phyloP scores from a whole-genome alignment of 1,284 basidiomycete genomes.

The Leccinum pachyderme region DNA sequence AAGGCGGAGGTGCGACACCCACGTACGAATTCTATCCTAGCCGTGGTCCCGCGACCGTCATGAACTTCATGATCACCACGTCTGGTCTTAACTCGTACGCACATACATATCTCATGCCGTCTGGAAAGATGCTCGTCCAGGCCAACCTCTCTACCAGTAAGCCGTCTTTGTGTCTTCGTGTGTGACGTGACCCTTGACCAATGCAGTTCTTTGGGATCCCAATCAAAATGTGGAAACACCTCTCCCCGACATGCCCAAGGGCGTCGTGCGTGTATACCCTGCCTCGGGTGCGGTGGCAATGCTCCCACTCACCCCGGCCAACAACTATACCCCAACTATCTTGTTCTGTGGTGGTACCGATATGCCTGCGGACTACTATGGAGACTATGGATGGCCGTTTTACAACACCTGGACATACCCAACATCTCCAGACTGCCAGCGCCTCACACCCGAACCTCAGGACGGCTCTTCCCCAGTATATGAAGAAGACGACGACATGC shows the following conservation, averaged over 20 bases:
- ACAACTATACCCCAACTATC: slow-evolving; percentile 83
- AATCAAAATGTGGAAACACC: slow-evolving; percentile 56
- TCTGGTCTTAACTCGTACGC: slow-evolving; percentile 60
- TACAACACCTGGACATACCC: slow-evolving; percentile 64
- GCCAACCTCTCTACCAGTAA: slow-evolving; percentile 48
- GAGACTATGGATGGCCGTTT: slow-evolving; percentile 65
- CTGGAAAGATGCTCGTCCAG: slow-evolving; percentile 50
- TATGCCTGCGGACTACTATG: slow-evolving; percentile 68
- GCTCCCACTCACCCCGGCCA: slow-evolving; percentile 85
- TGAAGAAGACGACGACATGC: slow-evolving; percentile 71
- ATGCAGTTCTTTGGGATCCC: slow-evolving; percentile 59
- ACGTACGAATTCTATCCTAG: slow-evolving; percentile 51
- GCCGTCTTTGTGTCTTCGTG: background rate
- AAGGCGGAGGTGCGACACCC: slow-evolving; percentile 44
- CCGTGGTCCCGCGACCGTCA: slow-evolving; percentile 39
- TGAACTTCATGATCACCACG: slow-evolving; percentile 39
- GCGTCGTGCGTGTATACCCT: slow-evolving; percentile 84
- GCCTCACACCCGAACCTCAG: slow-evolving; percentile 76
- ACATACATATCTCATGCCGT: slow-evolving; percentile 56
- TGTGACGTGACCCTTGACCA: background rate
- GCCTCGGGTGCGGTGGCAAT: slow-evolving; percentile 87
- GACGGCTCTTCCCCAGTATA: slow-evolving; percentile 55
- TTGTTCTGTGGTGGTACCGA: slow-evolving; percentile 85
- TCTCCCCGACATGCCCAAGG: slow-evolving; percentile 60
- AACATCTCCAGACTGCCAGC: slow-evolving; percentile 62